These are phyloP conservation scores for Xylaria cubensis DNA, from an alignment of 495 filamentous ascomycete genomes.

Conservation along the genomic window DNA sequence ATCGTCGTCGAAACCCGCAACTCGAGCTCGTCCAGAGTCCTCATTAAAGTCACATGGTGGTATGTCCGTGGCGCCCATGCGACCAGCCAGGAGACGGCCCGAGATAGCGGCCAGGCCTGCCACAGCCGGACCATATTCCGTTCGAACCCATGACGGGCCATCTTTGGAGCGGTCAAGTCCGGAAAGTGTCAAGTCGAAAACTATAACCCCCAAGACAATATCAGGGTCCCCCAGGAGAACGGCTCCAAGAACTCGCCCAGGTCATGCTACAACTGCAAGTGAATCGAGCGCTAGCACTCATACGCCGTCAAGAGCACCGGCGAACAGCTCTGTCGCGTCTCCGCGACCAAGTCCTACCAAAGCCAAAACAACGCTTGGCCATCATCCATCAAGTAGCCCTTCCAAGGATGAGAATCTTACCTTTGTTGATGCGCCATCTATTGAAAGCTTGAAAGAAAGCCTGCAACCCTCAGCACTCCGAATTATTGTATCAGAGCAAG, in stretches of 20 bases:
- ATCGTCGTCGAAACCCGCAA: conserved; percentile 41
- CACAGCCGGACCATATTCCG: conserved; percentile 64
- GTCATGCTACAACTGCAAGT: conserved; percentile 52
- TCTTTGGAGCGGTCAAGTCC: conserved; percentile 51
- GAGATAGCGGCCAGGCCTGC: conserved; percentile 59
- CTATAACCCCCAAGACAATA: conserved; percentile 49
- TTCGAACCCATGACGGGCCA: conserved; percentile 54
- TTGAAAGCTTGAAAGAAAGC: conserved; percentile 17
- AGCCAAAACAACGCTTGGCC: conserved; percentile 33
- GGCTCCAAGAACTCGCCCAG: conserved; percentile 48
- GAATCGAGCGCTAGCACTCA: conserved; percentile 45
- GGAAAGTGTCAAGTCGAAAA: conserved; percentile 41
- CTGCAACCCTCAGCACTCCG: conserved; percentile 5
- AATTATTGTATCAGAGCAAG: conserved; percentile 17
- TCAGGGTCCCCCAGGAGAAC: conserved; percentile 52
- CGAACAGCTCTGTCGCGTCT: conserved; percentile 38
- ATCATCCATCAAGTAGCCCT: conserved; percentile 45
- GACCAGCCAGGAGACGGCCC: conserved; percentile 56
- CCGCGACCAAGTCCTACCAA: conserved; percentile 38
- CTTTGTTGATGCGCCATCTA: conserved; percentile 35
- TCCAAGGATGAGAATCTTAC: conserved; percentile 60
- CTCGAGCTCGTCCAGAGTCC: conserved; percentile 51
- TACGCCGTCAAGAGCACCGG: conserved; percentile 43
- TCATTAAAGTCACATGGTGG: conserved; percentile 54
- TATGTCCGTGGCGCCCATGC: conserved; percentile 62